Evolutionary conservation across 169 alveolate species (phyloP).

Genomic region (Eimeria falciformis): DNA sequence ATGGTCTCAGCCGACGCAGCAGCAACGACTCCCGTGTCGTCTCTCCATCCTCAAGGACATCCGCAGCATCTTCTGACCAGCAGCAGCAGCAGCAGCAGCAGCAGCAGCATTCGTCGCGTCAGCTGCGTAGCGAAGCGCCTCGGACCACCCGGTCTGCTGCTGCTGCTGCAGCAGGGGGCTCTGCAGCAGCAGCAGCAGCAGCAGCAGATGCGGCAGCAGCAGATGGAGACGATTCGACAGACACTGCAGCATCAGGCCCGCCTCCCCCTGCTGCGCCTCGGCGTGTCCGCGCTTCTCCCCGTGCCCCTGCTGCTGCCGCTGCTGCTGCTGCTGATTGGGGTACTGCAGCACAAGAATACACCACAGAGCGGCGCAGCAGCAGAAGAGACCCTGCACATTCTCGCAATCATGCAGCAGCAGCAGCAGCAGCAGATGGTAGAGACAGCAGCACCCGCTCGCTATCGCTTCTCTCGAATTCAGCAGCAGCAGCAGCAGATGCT

Average conservation of each 20-base stretch:
- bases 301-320: conserved; percentile 25
- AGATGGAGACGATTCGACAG: not conserved
- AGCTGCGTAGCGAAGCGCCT: conserved; percentile 11
- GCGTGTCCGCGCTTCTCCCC: not conserved
- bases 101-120: conserved; percentile 11
- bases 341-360: not conserved
- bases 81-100: conserved; percentile 4
- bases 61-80: conserved; percentile 6
- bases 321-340: not conserved
- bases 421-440: conserved; percentile 9
- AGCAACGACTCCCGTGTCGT: too few species aligned
- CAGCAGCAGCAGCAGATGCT: not conserved
- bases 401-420: not conserved
- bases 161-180: conserved; percentile 6
- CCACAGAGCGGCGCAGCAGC: conserved; percentile 37
- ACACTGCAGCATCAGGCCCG: not conserved
- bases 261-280: not conserved
- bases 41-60: not conserved
- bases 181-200: conserved; percentile 10
- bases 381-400: not conserved
- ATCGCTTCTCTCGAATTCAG: not conserved
- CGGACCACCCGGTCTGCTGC: not conserved
- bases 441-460: not conserved
- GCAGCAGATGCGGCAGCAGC: conserved; percentile 24
- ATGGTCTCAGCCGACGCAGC: too few species aligned